A percentile compares a stretch with the other conserved stretches of the same genome.
These are phyloP conservation scores for Euryodendron excelsum DNA, from an alignment of 148 eudicot species.

Conservation along the genomic window DNA sequence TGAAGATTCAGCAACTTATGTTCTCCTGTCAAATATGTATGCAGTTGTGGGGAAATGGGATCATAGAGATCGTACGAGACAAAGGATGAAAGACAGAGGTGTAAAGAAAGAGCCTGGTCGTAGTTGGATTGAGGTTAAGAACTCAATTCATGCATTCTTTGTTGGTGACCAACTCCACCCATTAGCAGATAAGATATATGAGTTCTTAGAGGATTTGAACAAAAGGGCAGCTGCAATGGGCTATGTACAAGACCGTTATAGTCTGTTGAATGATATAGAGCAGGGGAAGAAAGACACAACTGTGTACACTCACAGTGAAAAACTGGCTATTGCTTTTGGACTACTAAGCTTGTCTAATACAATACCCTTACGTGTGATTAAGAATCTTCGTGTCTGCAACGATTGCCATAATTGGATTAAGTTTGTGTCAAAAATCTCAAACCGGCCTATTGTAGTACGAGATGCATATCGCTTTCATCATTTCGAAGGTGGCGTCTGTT, in stretches of 20 bases:
- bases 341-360: constrained; percentile 51
- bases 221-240: constrained; percentile 51
- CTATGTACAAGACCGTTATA: constrained; percentile 41
- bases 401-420: constrained; percentile 94
- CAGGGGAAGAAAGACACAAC: constrained; percentile 40
- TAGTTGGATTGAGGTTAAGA: constrained; percentile 85
- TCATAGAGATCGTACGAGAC: constrained; percentile 56
- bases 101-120: constrained; percentile 85
- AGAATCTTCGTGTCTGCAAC: constrained; percentile 81
- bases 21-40: constrained; percentile 77
- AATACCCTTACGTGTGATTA: constrained; percentile 64
- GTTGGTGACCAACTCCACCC: constrained; percentile 87
- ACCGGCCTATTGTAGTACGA: constrained; percentile 62
- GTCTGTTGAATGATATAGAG: constrained; percentile 49
- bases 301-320: constrained; percentile 61
- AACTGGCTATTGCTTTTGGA: no score
- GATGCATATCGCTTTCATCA: constrained; percentile 82
- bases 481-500: no score
- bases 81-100: constrained; percentile 77
- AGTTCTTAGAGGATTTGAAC: constrained; percentile 55
- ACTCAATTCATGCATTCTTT: constrained; percentile 71
- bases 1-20: constrained; percentile 82
- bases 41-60: constrained; percentile 59
- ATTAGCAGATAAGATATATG: constrained; percentile 53
- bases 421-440: constrained; percentile 52